These are phyloP conservation scores for Zostera marina DNA, from an alignment of 116 monocot genomes.

Conservation along the genomic window DNA sequence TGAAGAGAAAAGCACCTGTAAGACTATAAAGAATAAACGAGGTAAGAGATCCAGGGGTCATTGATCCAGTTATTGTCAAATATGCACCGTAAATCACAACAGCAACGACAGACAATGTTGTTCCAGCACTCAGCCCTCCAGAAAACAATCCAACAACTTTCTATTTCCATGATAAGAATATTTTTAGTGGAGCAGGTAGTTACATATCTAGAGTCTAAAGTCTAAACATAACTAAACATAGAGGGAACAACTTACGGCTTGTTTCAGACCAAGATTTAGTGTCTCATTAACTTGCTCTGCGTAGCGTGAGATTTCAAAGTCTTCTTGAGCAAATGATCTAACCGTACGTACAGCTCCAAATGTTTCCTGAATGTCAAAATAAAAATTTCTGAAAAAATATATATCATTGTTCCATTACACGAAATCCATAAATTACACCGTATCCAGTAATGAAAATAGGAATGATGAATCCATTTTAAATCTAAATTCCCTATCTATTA, in stretches of 20 bases:
- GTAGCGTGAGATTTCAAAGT: conserved; percentile 75
- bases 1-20: conserved; percentile 36
- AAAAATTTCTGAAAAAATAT: background rate
- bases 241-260: conserved; percentile 50
- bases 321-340: conserved; percentile 89
- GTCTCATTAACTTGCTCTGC: conserved; percentile 86
- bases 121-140: conserved; percentile 78
- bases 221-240: background rate
- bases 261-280: conserved; percentile 81
- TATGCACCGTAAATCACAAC: conserved; percentile 88
- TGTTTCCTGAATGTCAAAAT: conserved; percentile 42
- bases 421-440: too few relatives aligned
- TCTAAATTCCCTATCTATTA: too few relatives aligned
- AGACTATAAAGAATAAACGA: conserved; percentile 98
- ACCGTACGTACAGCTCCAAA: conserved; percentile 95
- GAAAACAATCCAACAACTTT: conserved; percentile 77
- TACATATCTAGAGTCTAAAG: too few relatives aligned
- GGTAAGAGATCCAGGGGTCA: conserved; percentile 84
- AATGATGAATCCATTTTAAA: too few relatives aligned
- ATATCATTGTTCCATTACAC: background rate
- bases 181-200: background rate
- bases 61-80: conserved; percentile 73
- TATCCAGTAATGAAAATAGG: too few relatives aligned
- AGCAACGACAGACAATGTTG: conserved; percentile 69
- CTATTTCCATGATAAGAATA: conserved; percentile 20